A percentile compares a stretch with the other conserved stretches of the same genome.
These are phyloP conservation scores for Cudoniella acicularis DNA, from an alignment of 495 filamentous ascomycete species.

Conservation along the genomic window DNA sequence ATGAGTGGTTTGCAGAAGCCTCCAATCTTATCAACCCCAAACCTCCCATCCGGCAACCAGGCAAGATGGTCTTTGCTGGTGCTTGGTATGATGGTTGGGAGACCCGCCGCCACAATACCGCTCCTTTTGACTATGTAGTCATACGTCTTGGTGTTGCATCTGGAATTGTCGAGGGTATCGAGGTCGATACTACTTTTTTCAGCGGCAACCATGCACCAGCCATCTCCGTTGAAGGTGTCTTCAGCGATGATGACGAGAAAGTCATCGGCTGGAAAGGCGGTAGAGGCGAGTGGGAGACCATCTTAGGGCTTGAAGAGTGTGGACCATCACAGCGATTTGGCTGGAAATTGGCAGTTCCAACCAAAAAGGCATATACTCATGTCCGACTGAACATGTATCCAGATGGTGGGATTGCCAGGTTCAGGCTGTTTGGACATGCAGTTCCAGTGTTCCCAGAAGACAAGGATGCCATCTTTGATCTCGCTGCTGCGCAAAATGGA, in stretches of 20 bases:
- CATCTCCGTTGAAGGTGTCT: slow-evolving; percentile 77
- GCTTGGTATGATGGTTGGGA: slow-evolving; percentile 98
- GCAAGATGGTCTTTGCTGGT: slow-evolving; percentile 79
- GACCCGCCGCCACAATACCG: slow-evolving; percentile 78
- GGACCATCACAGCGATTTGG: slow-evolving; percentile 73
- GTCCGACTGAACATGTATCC: slow-evolving; percentile 87
- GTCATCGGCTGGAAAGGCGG: slow-evolving; percentile 55
- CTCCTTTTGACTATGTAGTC: slow-evolving; percentile 79
- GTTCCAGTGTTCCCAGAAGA: slow-evolving; percentile 66
- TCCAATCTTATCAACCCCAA: slow-evolving; percentile 73
- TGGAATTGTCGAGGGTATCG: slow-evolving; percentile 71
- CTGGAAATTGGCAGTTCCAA: slow-evolving; percentile 64
- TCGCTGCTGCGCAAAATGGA: slow-evolving; percentile 79
- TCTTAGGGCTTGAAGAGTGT: slow-evolving; percentile 66
- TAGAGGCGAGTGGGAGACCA: slow-evolving; percentile 63
- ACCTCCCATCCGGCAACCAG: slow-evolving; percentile 70
- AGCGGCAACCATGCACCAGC: slow-evolving; percentile 83
- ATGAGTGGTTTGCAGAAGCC: slow-evolving; percentile 88
- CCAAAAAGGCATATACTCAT: slow-evolving; percentile 72
- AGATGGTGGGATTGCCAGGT: slow-evolving; percentile 88
- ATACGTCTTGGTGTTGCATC: slow-evolving; percentile 75
- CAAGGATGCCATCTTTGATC: slow-evolving; percentile 64
- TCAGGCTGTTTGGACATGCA: slow-evolving; percentile 76
- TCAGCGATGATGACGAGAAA: slow-evolving; percentile 54
- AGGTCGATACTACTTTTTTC: slow-evolving; percentile 86